phyloP scores from a whole-genome alignment of 768 basidiomycete genomes.

The Termitomyces sp. region DNA sequence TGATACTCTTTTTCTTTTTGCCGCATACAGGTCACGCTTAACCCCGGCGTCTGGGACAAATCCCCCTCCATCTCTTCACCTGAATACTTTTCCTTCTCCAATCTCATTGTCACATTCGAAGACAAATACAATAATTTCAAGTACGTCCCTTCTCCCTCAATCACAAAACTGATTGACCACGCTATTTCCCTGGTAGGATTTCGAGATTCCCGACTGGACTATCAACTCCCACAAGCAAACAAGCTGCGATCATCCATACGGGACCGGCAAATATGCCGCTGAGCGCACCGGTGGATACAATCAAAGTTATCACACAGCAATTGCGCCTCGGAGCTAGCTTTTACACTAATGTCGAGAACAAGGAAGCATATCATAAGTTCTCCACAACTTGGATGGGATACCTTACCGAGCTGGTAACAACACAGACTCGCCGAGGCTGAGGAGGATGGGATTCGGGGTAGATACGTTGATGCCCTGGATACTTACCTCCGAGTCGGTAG shows the following conservation, averaged over 20 bases:
- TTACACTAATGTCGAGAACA: conserved; percentile 23
- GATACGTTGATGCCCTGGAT: neutral
- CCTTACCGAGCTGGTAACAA: conserved; percentile 4
- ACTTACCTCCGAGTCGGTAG: neutral
- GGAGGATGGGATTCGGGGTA: no score
- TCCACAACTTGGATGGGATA: conserved; percentile 7
- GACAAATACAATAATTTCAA: conserved; percentile 23
- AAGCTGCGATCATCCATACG: conserved; percentile 29
- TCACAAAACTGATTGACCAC: neutral
- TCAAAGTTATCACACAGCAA: conserved; percentile 13
- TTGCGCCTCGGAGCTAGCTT: conserved; percentile 26
- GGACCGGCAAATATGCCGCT: no score
- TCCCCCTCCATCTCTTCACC: neutral
- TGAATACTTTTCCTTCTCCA: neutral
- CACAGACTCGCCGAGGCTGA: neutral
- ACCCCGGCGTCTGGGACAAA: neutral
- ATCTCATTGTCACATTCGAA: conserved; percentile 28
- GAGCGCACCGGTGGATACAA: conserved; percentile 11
- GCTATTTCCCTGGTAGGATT: conserved; percentile 14
- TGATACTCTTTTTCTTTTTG: no score
- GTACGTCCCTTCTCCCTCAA: conserved; percentile 10
- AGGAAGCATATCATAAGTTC: conserved; percentile 9
- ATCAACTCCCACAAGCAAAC: conserved; percentile 20
- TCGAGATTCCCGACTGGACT: conserved; percentile 18
- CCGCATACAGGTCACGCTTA: neutral